phyloP scores from a whole-genome alignment of 371 early-diverging fungal species.

The Lichtheimia ornata region DNA sequence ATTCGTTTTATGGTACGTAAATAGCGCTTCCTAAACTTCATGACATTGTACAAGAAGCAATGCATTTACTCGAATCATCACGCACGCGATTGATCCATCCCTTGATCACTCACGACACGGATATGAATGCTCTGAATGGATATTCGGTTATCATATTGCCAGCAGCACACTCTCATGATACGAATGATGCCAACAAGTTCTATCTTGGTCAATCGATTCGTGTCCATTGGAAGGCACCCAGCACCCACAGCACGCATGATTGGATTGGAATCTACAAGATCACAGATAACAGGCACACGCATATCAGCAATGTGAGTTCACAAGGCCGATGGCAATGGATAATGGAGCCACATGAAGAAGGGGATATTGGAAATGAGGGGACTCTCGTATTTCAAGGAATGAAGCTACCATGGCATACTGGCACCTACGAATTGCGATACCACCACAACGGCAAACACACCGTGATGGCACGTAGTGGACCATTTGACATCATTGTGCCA shows the following conservation, averaged over 20 bases:
- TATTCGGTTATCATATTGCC: constrained; percentile 41
- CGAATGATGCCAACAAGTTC: constrained; percentile 26
- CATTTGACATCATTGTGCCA: constrained; percentile 71
- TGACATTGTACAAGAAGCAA: constrained; percentile 61
- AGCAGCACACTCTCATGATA: neutral
- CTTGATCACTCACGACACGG: constrained; percentile 47
- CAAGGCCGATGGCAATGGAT: constrained; percentile 66
- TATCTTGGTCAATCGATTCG: constrained; percentile 74
- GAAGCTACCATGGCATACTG: constrained; percentile 81
- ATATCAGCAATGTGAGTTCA: constrained; percentile 73
- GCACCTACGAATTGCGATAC: constrained; percentile 86
- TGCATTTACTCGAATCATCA: constrained; percentile 50
- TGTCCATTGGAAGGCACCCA: constrained; percentile 76
- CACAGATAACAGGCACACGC: constrained; percentile 67
- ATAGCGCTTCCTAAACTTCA: constrained; percentile 51
- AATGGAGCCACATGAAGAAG: constrained; percentile 13
- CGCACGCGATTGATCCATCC: constrained; percentile 41
- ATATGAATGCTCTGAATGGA: constrained; percentile 48
- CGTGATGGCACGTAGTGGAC: constrained; percentile 77
- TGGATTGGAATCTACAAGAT: constrained; percentile 94
- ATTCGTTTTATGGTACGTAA: constrained; percentile 1
- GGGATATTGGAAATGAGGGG: constrained; percentile 33
- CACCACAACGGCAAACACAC: constrained; percentile 86
- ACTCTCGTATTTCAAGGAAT: constrained; percentile 57
- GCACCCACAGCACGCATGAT: constrained; percentile 70